These are phyloP conservation scores for Nepenthes alata DNA, from an alignment of 179 eudicot genomes.

Conservation along the genomic window DNA sequence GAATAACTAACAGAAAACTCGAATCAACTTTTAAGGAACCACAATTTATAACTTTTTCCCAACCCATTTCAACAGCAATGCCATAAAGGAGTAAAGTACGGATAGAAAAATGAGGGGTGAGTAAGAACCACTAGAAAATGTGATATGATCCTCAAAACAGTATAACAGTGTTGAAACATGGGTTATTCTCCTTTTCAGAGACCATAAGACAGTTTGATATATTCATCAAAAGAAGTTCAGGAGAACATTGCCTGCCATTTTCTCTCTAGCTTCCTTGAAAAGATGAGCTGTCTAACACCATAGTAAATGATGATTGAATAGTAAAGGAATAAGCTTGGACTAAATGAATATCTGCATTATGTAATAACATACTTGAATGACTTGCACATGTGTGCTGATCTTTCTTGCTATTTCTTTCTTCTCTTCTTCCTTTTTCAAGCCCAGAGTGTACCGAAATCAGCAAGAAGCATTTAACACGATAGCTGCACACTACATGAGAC, in stretches of 20 bases:
- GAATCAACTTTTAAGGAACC: too few relatives aligned
- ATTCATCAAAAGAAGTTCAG: neutral
- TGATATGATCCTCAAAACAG: too few relatives aligned
- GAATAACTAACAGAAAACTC: too few relatives aligned
- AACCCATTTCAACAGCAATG: too few relatives aligned
- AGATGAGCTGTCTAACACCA: conserved; percentile 60
- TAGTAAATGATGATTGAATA: conserved; percentile 3
- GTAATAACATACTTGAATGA: conserved; percentile 30
- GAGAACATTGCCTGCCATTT: conserved; percentile 29
- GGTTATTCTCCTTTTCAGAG: neutral
- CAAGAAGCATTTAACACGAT: conserved; percentile 51
- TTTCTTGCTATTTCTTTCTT: conserved; percentile 37
- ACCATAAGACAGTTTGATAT: neutral
- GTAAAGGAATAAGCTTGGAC: conserved; percentile 4
- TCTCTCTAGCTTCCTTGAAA: conserved; percentile 60
- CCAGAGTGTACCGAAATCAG: conserved; percentile 40
- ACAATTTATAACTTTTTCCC: too few relatives aligned
- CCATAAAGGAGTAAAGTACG: too few relatives aligned
- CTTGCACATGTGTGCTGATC: conserved; percentile 58
- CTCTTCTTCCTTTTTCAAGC: conserved; percentile 49
- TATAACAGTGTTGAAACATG: too few relatives aligned
- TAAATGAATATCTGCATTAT: neutral
- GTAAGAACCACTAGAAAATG: too few relatives aligned
- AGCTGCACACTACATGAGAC: conserved; percentile 43
- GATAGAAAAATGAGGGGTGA: too few relatives aligned